Base-by-base conservation (phyloP, 2,329 filamentous ascomycete genomes). In the Colletotrichum sp. region DNA sequence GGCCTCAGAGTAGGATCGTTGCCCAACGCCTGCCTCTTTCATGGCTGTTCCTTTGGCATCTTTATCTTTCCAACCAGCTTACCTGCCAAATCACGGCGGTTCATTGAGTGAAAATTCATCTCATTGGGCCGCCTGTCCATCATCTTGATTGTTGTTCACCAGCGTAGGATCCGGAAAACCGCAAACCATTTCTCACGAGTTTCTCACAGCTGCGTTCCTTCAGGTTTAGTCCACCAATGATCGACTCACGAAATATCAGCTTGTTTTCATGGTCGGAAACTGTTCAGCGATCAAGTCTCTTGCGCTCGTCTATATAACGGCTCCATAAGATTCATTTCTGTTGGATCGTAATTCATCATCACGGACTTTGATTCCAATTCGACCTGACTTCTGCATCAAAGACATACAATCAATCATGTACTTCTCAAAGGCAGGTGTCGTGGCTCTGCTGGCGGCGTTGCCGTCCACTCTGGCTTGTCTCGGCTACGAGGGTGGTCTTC, bases 401-500 rank as follows among this genome's bases (percentile, higher is more conserved):
- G 30, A 62, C 16, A 32, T 21, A 26, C 16, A 62, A 21, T 0
- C 34, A 15, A 66, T 60, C 49, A 76, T 76, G 64, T 65, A 64
- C 59, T 52, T 74, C 18, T 60, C 59, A 34, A 75, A 70, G 59
- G 13, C 44, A 5, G 18, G 62, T 9, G 34, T 76, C 10, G 32
- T 67, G 13, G 39, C 74, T 16, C n/a, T 77, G 4, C 21, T 77
- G 52, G 74, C 69, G 16, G 36, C 78, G 3, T n/a, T 80, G 13
- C 79, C 81, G 30, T 68, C 76, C 12, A 76, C 76, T 21, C 74
- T 81, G 28, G 81, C 79, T 21, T 82, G 81, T 64, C 76, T 80
- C 8, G 81, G 80, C 30, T 79, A 80, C 68, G 78, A 79, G 16
- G 82, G 82, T 7, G 82, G 82, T 32, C 68, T 84, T 26, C 82